These are phyloP conservation scores for Canavalia ensiformis DNA, from an alignment of 306 rosid species.

Conservation along the genomic window DNA sequence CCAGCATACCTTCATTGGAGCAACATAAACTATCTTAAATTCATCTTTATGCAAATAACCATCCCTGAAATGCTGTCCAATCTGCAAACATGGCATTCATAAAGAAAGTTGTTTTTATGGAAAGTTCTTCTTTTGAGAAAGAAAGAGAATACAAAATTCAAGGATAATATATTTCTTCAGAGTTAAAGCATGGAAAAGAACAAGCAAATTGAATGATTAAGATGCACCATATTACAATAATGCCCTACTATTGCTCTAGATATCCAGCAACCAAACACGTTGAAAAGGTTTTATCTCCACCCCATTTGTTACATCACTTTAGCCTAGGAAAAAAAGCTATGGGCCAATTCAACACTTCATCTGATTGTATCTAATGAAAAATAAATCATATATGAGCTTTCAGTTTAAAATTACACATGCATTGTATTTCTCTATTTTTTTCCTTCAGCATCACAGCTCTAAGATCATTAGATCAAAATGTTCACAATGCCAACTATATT, in stretches of 20 bases:
- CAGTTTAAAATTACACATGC: background rate
- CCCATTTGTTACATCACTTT: background rate
- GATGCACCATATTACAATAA: conserved; percentile 28
- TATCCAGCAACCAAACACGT: conserved; percentile 16
- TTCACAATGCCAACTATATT: background rate
- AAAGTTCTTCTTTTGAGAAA: background rate
- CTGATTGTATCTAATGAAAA: background rate
- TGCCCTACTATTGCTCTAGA: background rate
- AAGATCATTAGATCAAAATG: background rate
- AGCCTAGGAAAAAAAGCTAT: background rate
- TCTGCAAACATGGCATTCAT: conserved; percentile 65
- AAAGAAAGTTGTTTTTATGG: conserved; percentile 30
- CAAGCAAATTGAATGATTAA: conserved; percentile 11
- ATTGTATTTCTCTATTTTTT: background rate
- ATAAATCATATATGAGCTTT: background rate
- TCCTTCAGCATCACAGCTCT: background rate
- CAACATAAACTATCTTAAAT: conserved; percentile 97
- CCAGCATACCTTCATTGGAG: conserved; percentile 91
- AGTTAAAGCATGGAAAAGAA: conserved; percentile 15
- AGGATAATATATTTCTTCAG: conserved; percentile 14
- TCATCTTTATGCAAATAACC: conserved; percentile 94
- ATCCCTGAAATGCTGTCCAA: conserved; percentile 94
- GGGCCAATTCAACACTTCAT: background rate
- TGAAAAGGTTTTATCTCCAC: conserved; percentile 2
- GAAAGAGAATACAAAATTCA: conserved; percentile 16